Evolutionary conservation across 2,329 filamentous ascomycete species (phyloP), one percentile per base, ranked within the genome.

Genomic region (Talaromyces piceae): DNA sequence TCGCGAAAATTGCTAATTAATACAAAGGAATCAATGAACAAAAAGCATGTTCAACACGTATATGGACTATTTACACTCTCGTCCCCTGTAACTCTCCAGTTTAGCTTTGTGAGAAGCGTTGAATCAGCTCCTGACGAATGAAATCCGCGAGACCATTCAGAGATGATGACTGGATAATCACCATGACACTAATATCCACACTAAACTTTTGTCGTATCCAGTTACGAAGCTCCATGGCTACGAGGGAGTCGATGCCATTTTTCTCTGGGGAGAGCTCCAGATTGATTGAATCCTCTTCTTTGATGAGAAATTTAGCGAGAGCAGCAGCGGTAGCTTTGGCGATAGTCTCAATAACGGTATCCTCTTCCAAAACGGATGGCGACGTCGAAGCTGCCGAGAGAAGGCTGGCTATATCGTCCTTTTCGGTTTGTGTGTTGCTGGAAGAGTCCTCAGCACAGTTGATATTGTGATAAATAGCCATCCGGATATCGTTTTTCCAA

Each of bases 141-240:
- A 23, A 12, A 4, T 43, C 39, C 13, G 39, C 39, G n/a, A 43
- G 39, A 20, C 39, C 23, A 22, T 5, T n/a, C 18, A 43, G 39
- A 23, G 39, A 43, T 11, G 39, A 87, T 4, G 39, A 43, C 39
- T 43, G 39, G 23, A 43, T 22, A 43, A 83, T 70, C 83, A 87
- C 66, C 85, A 73, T 48, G 85, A 66, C 73, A 81, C 61, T 58
- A 18, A 58, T 50, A 1, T 59, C 56, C 7, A 57, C 27, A 3
- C 51, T 52, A 5, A 60, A 45, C 20, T 20, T 48, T 23, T 57
- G 56, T 20, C 39, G 37, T 33, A 53, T 56, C 58, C 58, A 60
- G 23, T 25, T 47, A 1, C 57, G 47, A 2, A 60, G 12, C 54
- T 60, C 58, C 23, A 60, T 56, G 7, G 41, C 53, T 2, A 59